Evolutionary conservation across 192 early-diverging fungal genomes (phyloP), one percentile per base, ranked within the genome.

Genomic region (Phycomyces nitens): DNA sequence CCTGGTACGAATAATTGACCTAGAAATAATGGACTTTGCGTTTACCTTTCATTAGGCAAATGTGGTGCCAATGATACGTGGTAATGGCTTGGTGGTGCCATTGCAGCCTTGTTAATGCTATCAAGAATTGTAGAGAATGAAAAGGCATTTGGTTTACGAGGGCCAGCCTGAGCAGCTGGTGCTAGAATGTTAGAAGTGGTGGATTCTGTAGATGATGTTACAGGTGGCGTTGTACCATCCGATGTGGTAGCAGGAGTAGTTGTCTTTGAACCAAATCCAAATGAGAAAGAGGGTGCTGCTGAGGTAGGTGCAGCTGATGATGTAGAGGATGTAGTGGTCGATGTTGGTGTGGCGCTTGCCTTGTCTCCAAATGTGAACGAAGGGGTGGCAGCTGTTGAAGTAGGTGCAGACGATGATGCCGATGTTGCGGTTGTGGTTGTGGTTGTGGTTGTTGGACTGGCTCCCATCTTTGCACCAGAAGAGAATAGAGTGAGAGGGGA

Each of bases 51-150:
- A 16, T 29, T 14, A 39, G 40, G 21, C 10, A 38, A 9, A 18
- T 26, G 39, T 21, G 56, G 20, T 14, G 10, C 40, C 20, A 58
- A 42, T 20, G 56, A 58, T 20, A 18, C 56, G 18, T 58, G 29
- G 6, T 53, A 53, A n/a, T 53, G 52, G 14, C 51, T 40, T 23
- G 52, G 52, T 54, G 51, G 38, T 41, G 27, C 29, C 0, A 29
- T 15, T 6, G 24, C 40, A 18, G 34, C 56, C 34, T 43, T 58
- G 29, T n/a, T 16, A 12, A 58, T 38, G 22, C 53, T 39, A 38
- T 54, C 52, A n/a, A 63, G 39, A 20, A 63, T 63, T 27, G 26
- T 42, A 42, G 51, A 40, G 16, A 63, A 63, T 24, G 52, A 54
- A 24, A 63, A 63, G 1, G 21, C 34, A 55, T 63, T 63, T 18